phyloP scores from a whole-genome alignment of 2,329 filamentous ascomycete genomes.

The Aspergillus oerlinghausenensis region DNA sequence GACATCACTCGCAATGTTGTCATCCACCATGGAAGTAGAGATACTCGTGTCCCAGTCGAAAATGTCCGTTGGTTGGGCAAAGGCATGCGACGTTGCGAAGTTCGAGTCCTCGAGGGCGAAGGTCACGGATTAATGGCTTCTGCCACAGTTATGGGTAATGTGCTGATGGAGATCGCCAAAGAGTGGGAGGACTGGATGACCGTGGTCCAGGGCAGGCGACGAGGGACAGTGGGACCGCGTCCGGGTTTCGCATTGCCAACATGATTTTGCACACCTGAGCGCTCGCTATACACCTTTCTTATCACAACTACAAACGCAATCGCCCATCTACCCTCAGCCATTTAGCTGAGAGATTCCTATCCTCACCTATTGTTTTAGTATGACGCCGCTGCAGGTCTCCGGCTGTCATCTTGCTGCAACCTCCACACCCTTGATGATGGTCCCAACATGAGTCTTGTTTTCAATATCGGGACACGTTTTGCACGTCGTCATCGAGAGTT shows the following conservation, averaged over 20 bases:
- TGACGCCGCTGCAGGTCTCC: constrained; percentile 16
- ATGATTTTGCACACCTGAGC: neutral
- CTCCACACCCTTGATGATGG: neutral
- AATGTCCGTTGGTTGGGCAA: constrained; percentile 94
- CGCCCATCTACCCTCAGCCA: neutral
- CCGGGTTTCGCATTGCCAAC: constrained; percentile 15
- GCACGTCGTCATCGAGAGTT: constrained; percentile 4
- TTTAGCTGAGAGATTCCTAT: neutral
- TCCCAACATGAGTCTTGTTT: neutral
- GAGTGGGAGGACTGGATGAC: constrained; percentile 90
- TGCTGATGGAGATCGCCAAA: constrained; percentile 88
- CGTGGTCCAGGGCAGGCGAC: constrained; percentile 45
- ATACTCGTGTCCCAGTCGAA: constrained; percentile 87
- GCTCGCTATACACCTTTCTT: neutral
- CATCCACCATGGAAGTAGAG: constrained; percentile 88
- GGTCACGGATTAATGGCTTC: constrained; percentile 96
- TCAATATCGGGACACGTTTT: constrained; percentile 1
- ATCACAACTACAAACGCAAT: neutral
- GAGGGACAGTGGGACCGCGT: constrained; percentile 25
- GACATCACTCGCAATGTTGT: constrained; percentile 89
- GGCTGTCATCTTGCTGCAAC: constrained; percentile 3
- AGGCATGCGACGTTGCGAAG: constrained; percentile 88
- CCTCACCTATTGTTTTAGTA: neutral
- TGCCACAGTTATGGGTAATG: constrained; percentile 83
- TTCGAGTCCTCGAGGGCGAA: constrained; percentile 83